Base-by-base conservation (phyloP, 2,329 filamentous ascomycete genomes). In the Orbilia oligospora region DNA sequence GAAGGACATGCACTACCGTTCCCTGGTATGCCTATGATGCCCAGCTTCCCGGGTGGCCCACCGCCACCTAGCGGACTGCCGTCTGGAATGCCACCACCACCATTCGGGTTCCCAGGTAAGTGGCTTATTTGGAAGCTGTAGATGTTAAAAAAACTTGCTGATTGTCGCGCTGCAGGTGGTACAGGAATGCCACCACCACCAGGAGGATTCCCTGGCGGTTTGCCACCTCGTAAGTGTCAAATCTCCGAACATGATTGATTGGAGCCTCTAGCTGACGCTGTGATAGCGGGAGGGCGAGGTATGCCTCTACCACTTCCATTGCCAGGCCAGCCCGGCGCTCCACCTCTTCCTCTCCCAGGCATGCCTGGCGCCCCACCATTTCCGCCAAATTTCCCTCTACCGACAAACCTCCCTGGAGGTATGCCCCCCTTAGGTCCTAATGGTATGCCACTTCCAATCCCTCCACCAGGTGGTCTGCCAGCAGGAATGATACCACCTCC, bases 1-100 rank as follows among this genome's bases (percentile, higher is more conserved):
- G 96, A 97, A 86, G 96, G 96, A 83, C 94, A 97, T 85, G 90
- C 91, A 10, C 80, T 81, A 69, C 80, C 90, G 91, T 78, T 78
- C 30, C 56, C 56, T 61, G 36, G 56, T n/a, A 61, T 58, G 53
- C 67, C 61, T 22, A 83, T 90, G 90, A 79, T 97, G 97, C 85
- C 94, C 92, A 65, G 93, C 96, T 90, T 89, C 90, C 83, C 85
- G 90, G 91, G 83, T 89, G 89, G 63, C 88, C 88, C 80, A 86
- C 86, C 24, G 85, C 85, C 72, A 66, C 81, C 82, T 38, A 83
- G 83, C 78, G 82, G 69, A 27, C 20, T 80, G 18, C 77, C 82
- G 16, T 82, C 81, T 84, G 81, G 82, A 27, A 65, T 85, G 80
- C 84, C 88, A 65, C 87, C 87, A 36, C 87, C 88, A 81, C 85